Base-by-base conservation (phyloP, 1,139 yeast genomes). In the Debaryomyces udenii region DNA sequence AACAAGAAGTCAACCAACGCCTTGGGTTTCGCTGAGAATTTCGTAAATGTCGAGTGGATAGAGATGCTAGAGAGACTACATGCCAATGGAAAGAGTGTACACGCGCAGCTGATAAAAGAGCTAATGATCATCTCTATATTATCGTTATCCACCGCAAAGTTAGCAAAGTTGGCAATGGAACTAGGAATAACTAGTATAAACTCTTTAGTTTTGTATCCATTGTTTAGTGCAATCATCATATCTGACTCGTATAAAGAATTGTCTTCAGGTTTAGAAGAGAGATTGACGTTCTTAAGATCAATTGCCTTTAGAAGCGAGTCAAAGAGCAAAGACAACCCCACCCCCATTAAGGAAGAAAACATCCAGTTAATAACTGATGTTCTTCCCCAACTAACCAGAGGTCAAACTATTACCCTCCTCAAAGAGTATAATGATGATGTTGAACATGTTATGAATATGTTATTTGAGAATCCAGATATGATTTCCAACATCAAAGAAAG, bases 381-480 rank as follows among this genome's bases (percentile, higher is more conserved):
- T 40, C 83, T 86, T 54, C 93, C 93, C 0, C 68, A 69, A 26
- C 52, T 84, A 26, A 64, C 74, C 0, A 55, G 56, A 7, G 61
- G 65, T 2, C 75, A 80, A 55, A 73, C 83, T 0, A 64, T 61
- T 9, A 62, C 66, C 1, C 51, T 85, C 1, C 62, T 89, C 24
- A 57, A 62, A 16, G 68, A 74, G 24, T 63, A 80, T 50, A 68
- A 73, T 32, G 66, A 72, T 18, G 69, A 80, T 42, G 80, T 83
- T 1, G 94, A 86, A 46, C 52, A 59, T 16, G 80, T 80, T 0
- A 83, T 87, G 1, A 72, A 82, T 46, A 57, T 70, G 42, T 53
- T 90, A 14, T 66, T 89, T 27, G 96, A 87, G 48, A 68, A 80
- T 41, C 84, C 87, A 0, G 71, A 64, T 2, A 49, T 69, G 6